Evolutionary conservation across 1,284 basidiomycete genomes (phyloP).

Genomic region (Austroboletus niveus): DNA sequence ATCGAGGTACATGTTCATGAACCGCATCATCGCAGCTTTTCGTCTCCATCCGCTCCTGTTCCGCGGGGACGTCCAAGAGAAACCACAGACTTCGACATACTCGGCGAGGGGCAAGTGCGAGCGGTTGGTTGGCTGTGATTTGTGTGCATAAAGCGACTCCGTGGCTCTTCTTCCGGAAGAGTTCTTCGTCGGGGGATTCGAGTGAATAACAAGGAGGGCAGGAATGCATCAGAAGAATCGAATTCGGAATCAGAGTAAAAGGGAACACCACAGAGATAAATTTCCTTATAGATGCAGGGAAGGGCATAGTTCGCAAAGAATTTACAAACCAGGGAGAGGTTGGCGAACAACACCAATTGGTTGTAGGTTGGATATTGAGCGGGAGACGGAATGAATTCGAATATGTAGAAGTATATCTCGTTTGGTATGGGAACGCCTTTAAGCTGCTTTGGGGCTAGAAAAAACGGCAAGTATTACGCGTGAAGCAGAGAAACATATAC

Average conservation of each 20-base stretch:
- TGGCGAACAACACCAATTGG: conserved; percentile 2
- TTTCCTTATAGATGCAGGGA: conserved; percentile 35
- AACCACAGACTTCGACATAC: background rate
- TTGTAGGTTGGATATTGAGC: background rate
- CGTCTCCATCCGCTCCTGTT: too few species aligned
- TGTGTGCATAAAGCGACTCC: conserved; percentile 11
- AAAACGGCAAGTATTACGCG: background rate
- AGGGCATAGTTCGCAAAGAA: conserved; percentile 40
- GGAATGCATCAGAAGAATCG: too few species aligned
- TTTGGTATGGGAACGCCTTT: conserved; percentile 21
- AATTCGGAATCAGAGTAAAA: too few species aligned
- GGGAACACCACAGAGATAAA: conserved; percentile 26
- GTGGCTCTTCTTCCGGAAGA: background rate
- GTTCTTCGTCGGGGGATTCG: background rate
- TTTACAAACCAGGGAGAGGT: conserved; percentile 35
- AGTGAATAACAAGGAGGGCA: too few species aligned
- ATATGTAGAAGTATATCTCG: conserved; percentile 39
- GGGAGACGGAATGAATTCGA: conserved; percentile 24
- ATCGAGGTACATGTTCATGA: background rate
- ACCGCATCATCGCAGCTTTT: background rate
- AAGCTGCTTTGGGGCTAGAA: conserved; percentile 22
- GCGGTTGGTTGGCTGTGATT: conserved; percentile 9
- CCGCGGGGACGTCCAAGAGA: too few species aligned
- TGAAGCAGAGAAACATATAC: background rate
- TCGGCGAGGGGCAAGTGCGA: conserved; percentile 20